Evolutionary conservation across 345 rosid species (phyloP).

Genomic region (Carallia brachiata): DNA sequence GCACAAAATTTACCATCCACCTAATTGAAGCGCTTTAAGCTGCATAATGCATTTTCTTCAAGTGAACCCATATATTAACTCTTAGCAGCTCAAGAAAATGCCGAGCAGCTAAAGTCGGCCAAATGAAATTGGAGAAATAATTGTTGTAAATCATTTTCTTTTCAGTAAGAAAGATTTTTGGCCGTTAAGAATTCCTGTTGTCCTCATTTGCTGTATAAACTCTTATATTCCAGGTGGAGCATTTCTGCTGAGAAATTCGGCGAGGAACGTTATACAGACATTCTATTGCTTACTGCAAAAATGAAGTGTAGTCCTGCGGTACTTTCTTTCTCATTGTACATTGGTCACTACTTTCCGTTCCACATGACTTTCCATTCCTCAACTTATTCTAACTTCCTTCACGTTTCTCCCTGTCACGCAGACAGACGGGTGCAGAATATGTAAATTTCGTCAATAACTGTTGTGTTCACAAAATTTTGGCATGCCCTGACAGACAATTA

Average conservation of each 20-base stretch:
- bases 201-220: slow-evolving; percentile 16
- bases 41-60: not conserved
- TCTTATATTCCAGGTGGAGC: slow-evolving; percentile 32
- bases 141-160: slow-evolving; percentile 18
- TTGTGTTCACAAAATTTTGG: not conserved
- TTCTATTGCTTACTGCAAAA: slow-evolving; percentile 17
- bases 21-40: slow-evolving; percentile 5
- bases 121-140: slow-evolving; percentile 5
- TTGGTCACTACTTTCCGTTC: slow-evolving; percentile 1
- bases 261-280: slow-evolving; percentile 21
- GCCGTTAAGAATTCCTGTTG: slow-evolving; percentile 19
- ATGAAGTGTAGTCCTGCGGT: slow-evolving; percentile 28
- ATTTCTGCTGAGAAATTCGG: slow-evolving; percentile 14
- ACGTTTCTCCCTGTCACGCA: not conserved
- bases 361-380: not conserved
- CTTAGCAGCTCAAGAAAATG: not conserved
- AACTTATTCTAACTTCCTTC: slow-evolving; percentile 16
- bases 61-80: slow-evolving; percentile 1
- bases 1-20: not conserved
- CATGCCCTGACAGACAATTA: not conserved
- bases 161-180: slow-evolving; percentile 9
- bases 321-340: slow-evolving; percentile 5
- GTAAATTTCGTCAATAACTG: not conserved
- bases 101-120: slow-evolving; percentile 9
- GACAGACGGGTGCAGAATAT: slow-evolving; percentile 13